Evolutionary conservation across 2,329 filamentous ascomycete genomes (phyloP).

Genomic region (Exophiala viscosa): DNA sequence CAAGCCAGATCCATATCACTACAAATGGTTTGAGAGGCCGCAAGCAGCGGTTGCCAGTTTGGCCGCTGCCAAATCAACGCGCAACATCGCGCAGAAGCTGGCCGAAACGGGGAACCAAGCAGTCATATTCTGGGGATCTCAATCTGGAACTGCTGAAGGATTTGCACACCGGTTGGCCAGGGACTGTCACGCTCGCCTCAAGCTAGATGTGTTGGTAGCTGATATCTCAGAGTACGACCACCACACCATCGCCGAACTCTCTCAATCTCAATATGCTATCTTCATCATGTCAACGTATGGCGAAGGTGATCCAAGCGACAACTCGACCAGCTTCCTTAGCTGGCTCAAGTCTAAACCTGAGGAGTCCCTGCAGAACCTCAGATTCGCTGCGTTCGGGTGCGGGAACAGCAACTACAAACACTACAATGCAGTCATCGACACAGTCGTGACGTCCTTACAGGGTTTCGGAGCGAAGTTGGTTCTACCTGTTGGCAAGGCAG

Average conservation of each 20-base stretch:
- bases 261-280: slow-evolving; percentile 31
- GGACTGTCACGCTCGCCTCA: slow-evolving; percentile 84
- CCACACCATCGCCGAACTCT: slow-evolving; percentile 15
- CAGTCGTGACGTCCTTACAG: slow-evolving; percentile 26
- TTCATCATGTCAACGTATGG: slow-evolving; percentile 39
- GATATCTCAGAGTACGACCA: slow-evolving; percentile 26
- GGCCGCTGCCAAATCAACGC: slow-evolving; percentile 3
- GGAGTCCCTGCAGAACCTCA: slow-evolving; percentile 30
- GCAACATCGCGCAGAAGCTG: slow-evolving; percentile 46
- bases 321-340: slow-evolving; percentile 35
- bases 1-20: slow-evolving; percentile 47
- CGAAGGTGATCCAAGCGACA: slow-evolving; percentile 40
- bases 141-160: slow-evolving; percentile 91
- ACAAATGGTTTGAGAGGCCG: slow-evolving; percentile 51
- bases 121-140: slow-evolving; percentile 72
- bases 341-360: slow-evolving; percentile 31
- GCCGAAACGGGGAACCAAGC: slow-evolving; percentile 58
- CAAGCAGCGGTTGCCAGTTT: slow-evolving; percentile 38
- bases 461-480: slow-evolving; percentile 31
- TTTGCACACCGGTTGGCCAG: slow-evolving; percentile 87
- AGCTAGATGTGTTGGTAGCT: slow-evolving; percentile 55
- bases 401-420: slow-evolving; percentile 54
- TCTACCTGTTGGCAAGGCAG: slow-evolving; percentile 34
- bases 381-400: slow-evolving; percentile 43
- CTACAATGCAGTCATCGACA: slow-evolving; percentile 43